Conservation (phyloP, 2,329 filamentous ascomycete genomes). For the Trichothecium sympodiale region DNA sequence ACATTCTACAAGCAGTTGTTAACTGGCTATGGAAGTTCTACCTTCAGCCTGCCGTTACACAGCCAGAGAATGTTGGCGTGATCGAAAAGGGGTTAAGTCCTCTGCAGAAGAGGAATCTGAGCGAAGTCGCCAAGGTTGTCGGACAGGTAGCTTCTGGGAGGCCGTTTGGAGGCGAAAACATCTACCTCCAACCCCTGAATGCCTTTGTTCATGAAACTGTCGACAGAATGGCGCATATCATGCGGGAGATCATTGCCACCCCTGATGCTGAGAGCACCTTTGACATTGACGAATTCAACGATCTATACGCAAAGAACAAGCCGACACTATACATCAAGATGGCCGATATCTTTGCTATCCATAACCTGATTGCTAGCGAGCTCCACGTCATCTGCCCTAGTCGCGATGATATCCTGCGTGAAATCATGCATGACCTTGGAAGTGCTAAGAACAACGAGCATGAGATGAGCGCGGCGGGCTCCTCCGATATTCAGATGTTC, state of each 20-base stretch:
- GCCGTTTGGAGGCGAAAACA: constrained; percentile 85
- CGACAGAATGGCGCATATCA: constrained; percentile 65
- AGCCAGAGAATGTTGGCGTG: constrained; percentile 87
- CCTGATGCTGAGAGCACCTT: constrained; percentile 84
- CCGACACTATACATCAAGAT: constrained; percentile 99
- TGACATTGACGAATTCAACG: constrained; percentile 98
- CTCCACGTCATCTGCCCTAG: constrained; percentile 65
- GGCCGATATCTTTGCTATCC: constrained; percentile 92
- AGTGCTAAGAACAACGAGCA: constrained; percentile 94
- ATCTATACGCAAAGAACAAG: constrained; percentile 91
- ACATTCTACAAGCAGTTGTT: constrained; percentile 71
- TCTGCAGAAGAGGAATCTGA: constrained; percentile 83
- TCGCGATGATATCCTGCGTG: constrained; percentile 78
- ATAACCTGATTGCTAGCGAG: constrained; percentile 74
- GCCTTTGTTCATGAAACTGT: constrained; percentile 81
- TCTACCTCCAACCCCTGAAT: constrained; percentile 92
- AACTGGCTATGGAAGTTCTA: constrained; percentile 95
- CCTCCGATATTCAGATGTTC: constrained; percentile 83
- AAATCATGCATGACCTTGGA: constrained; percentile 86
- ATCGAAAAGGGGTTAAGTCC: constrained; percentile 82
- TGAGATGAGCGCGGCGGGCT: constrained; percentile 78
- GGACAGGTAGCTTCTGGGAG: constrained; percentile 80
- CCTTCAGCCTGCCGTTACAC: constrained; percentile 76
- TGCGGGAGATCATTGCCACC: constrained; percentile 68
- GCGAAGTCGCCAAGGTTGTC: constrained; percentile 84